Base-by-base conservation (phyloP, 108 stramenopile genomes). In the Cyclotella choctawhatcheeana region DNA sequence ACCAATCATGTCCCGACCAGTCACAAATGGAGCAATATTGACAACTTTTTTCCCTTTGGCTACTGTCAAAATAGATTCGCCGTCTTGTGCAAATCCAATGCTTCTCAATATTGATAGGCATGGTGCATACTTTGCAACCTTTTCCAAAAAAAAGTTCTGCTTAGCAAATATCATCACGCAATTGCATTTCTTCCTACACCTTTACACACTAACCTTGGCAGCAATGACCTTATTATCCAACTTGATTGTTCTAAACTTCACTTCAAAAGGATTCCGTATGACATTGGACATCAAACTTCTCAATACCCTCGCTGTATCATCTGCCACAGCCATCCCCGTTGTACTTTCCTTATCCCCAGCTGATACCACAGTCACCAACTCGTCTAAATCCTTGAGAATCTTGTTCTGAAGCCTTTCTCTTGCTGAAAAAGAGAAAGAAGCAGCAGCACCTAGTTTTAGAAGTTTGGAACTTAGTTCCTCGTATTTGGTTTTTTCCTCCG, bases 1-100 rank as follows among this genome's bases (percentile, higher is more conserved):
- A 32, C 92, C 93, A 45, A 94, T 91, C 45, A 64, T 74, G 69
- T 94, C 93, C 47, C 91, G 73, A 8, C 85, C 91, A 22, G 86
- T 84, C 0, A 82, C 84, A 33, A 94, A 76, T 3, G 89, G 91
- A 29, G 91, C 88, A 58, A 94, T 69, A 37, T 91, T 89, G n/a
- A 91, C 83, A 52, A 91, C 76, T 34, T 79, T 85, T 60, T 88
- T 89, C 44, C 75, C 88, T 60, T 82, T 83, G 14, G 68, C 85
- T 16, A 91, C 69, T 8, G 84, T 47, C 74, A 95, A 61, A 43
- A 62, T 48, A 14, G 74, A 65, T 21, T 77, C 76, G 0, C 73
- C 81, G 12, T 84, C 82, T 7, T 56, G 72, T 0, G 47, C 69
- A 64, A 91, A 95, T 21, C 94, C 94, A 13, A 86, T 82, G 56